These are phyloP conservation scores for Medicago truncatula DNA, from an alignment of 306 rosid species.

Conservation along the genomic window MtrunA17r5.0-ANR NC_053045.1:54788501-54789000, in stretches of 20 bases:
- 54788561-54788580: slow-evolving; percentile 96
- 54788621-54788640: slow-evolving; percentile 21
- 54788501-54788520: slow-evolving; percentile 92
- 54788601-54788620: slow-evolving; percentile 93
- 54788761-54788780: slow-evolving; percentile 3
- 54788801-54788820: slow-evolving; percentile 6
- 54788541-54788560: slow-evolving; percentile 89
- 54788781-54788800: slow-evolving; percentile 1
- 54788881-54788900: background rate
- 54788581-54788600: slow-evolving; percentile 91
- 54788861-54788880: slow-evolving; percentile 16
- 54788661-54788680: slow-evolving; percentile 17
- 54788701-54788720: slow-evolving; percentile 12
- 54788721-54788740: slow-evolving; percentile 14
- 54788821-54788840: slow-evolving; percentile 1
- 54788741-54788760: slow-evolving; percentile 19
- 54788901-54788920: slow-evolving; percentile 20
- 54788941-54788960: slow-evolving; percentile 8
- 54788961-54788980: slow-evolving; percentile 19
- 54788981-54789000: background rate
- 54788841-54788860: slow-evolving; percentile 5
- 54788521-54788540: slow-evolving; percentile 80
- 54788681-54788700: slow-evolving; percentile 26
- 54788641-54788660: slow-evolving; percentile 8
- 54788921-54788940: slow-evolving; percentile 23